phyloP scores from a whole-genome alignment of 2,329 filamentous ascomycete species.

The Pestalotiopsis sp. region DNA sequence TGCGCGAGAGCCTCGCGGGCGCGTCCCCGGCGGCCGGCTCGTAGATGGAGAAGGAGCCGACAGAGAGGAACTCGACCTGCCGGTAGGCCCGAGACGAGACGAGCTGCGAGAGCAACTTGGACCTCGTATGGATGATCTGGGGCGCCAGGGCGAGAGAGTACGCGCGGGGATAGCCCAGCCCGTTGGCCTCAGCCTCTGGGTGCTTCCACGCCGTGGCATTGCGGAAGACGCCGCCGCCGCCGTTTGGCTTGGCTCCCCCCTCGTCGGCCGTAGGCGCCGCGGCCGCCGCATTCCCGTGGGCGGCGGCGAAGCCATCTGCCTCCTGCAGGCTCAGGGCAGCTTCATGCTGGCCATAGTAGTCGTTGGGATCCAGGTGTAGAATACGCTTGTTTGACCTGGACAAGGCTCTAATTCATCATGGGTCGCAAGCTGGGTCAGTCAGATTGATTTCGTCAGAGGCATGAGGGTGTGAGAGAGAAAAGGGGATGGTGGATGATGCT shows the following conservation, averaged over 20 bases:
- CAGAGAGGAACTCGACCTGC: slow-evolving; percentile 90
- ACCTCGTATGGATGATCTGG: slow-evolving; percentile 83
- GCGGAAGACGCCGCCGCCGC: slow-evolving; percentile 32
- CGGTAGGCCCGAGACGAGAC: slow-evolving; percentile 88
- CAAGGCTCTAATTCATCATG: slow-evolving; percentile 68
- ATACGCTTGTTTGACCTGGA: slow-evolving; percentile 91
- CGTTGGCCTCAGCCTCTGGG: slow-evolving; percentile 34
- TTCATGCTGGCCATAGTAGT: slow-evolving; percentile 85
- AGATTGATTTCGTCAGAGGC: slow-evolving; percentile 47
- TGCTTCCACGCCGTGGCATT: slow-evolving; percentile 41
- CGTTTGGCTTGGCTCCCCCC: slow-evolving; percentile 14
- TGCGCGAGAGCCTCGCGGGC: slow-evolving; percentile 58
- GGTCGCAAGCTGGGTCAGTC: slow-evolving; percentile 67
- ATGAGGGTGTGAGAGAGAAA: background rate
- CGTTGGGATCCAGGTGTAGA: slow-evolving; percentile 84
- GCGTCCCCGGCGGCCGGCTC: slow-evolving; percentile 36
- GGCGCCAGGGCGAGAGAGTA: slow-evolving; percentile 86
- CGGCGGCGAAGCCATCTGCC: slow-evolving; percentile 71
- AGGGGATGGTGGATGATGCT: background rate
- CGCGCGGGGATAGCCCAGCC: slow-evolving; percentile 66
- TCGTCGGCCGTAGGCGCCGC: background rate
- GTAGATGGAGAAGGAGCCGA: slow-evolving; percentile 90
- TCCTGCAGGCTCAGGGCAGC: slow-evolving; percentile 86
- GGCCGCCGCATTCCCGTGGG: slow-evolving; percentile 33
- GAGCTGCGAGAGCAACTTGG: slow-evolving; percentile 74